Base-by-base conservation (phyloP, 768 basidiomycete genomes). In the Cystoderma amianthinum region DNA sequence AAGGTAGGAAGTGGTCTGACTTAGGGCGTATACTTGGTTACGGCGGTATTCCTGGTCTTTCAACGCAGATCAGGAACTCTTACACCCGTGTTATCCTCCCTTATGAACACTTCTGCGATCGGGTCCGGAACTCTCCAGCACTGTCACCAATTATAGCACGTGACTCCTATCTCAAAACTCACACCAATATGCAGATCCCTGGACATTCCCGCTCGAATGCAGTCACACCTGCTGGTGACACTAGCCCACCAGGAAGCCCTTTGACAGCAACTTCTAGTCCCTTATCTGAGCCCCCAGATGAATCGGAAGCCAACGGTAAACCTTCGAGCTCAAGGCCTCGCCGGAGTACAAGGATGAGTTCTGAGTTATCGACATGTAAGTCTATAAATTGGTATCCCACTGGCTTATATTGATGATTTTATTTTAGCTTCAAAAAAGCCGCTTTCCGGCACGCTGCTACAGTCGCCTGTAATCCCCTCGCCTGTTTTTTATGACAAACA, bases 81-180 rank as follows among this genome's bases (percentile, higher is more conserved):
- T 99, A 95, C 61, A 74, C 74, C 44, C 80, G 85, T 41, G 88
- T 99, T 56, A 88, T 99, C 51, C 75, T 92, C 33, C 96, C 96
- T n/a, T 99, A 91, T 54, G 95, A 98, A 54, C 79, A 88, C 53
- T 97, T 91, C 59, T 83, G 80, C 43, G 78, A 83, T 36, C 76
- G 81, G 37, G 86, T 82, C 34, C 76, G 79, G 45, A 82, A 77
- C 52, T 81, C 80, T 21, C 77, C 83, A 18, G 54, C 63, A 37
- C 62, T 69, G 43, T 67, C 66, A 42, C 68, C 72, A 6, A 62
- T 69, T 15, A 44, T 50, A 43, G 58, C 74, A 48, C 75, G 73
- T 53, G 68, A 68, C 41, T 49, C 60, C 23, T 59, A 61, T 34
- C 61, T 76, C 41, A 82, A 74, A 61, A 80, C 73, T 23, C 76